phyloP scores from a whole-genome alignment of 2,329 filamentous ascomycete genomes.

The Cordyceps cateniannulata region DNA sequence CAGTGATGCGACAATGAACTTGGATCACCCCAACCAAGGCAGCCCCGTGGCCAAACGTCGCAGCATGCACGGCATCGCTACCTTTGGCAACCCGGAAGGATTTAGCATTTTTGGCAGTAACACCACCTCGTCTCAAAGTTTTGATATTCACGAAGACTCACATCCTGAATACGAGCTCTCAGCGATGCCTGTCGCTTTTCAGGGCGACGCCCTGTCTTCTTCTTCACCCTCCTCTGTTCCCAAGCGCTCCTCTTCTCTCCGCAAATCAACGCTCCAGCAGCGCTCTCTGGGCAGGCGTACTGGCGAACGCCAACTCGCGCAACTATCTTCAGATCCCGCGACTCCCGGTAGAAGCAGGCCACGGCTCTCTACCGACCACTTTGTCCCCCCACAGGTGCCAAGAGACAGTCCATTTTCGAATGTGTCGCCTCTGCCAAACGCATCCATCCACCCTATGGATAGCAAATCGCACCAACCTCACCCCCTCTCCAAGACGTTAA shows the following conservation, averaged over 20 bases:
- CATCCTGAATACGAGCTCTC: constrained; percentile 48
- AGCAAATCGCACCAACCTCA: constrained; percentile 55
- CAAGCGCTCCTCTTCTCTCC: constrained; percentile 67
- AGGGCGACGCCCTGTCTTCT: constrained; percentile 32
- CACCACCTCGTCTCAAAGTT: constrained; percentile 34
- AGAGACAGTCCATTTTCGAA: constrained; percentile 60
- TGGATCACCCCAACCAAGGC: constrained; percentile 70
- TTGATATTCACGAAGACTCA: constrained; percentile 47
- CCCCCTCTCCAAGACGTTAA: constrained; percentile 79
- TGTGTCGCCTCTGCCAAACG: constrained; percentile 44
- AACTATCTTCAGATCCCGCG: constrained; percentile 45
- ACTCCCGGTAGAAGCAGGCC: constrained; percentile 58
- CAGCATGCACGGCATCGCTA: constrained; percentile 73
- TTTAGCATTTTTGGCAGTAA: constrained; percentile 72
- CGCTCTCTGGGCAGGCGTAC: constrained; percentile 59
- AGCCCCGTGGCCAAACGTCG: constrained; percentile 88
- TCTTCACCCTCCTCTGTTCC: constrained; percentile 46
- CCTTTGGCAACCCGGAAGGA: constrained; percentile 46
- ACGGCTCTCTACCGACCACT: constrained; percentile 73
- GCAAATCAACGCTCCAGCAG: constrained; percentile 84
- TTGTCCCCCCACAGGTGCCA: constrained; percentile 54
- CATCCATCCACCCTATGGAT: constrained; percentile 46
- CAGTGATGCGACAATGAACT: constrained; percentile 81
- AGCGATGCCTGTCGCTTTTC: constrained; percentile 21
- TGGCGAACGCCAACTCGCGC: constrained; percentile 49